Base-by-base conservation (phyloP, 306 rosid genomes). In the Canavalia gladiata region DNA sequence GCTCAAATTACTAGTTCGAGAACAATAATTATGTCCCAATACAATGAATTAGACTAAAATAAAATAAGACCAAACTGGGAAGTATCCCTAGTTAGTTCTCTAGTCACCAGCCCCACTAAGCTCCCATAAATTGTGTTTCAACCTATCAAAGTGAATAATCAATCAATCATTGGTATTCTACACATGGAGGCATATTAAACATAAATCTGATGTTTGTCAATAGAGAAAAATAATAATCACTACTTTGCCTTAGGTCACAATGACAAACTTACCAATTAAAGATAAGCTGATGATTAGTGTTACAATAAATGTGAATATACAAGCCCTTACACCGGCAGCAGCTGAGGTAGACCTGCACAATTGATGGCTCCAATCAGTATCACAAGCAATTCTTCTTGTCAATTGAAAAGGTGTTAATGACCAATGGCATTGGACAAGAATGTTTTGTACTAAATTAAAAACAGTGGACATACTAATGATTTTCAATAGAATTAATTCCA, bases 311-410 rank as follows among this genome's bases (percentile, higher is more conserved):
- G 87, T 29, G 83, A 84, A 56, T 34, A 76, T 62, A 74, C 73
- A 84, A 68, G 90, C 85, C 75, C 83, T 91, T 63, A 35, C 83
- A 76, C 70, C 49, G 6, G 67, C 72, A 65, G 89, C 88, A 25
- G 88, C 88, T 11, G 98, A 90, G 45, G 91, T 93, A 63, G 99
- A 95, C 94, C 99, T 95, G 72, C 43, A 60, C 9, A 81, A 81
- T 73, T 1, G 58, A 75, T 18, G 60, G 28, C 70, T 87, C 57
- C 18, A 18, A 30, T 81, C 52, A 84, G 76, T 64, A 77, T 35
- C 43, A 34, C 13, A 25, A 78, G 49, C 54, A 75, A 33, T 25
- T 54, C 25, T 18, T 55, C 33, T 33, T 6, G 43, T 56, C 42
- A 50, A 12, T 39, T 58, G 10, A 13, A 28, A 69, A 39, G 43